Evolutionary conservation across 2,329 filamentous ascomycete species (phyloP).

Genomic region (Trichoderma aggressivum): DNA sequence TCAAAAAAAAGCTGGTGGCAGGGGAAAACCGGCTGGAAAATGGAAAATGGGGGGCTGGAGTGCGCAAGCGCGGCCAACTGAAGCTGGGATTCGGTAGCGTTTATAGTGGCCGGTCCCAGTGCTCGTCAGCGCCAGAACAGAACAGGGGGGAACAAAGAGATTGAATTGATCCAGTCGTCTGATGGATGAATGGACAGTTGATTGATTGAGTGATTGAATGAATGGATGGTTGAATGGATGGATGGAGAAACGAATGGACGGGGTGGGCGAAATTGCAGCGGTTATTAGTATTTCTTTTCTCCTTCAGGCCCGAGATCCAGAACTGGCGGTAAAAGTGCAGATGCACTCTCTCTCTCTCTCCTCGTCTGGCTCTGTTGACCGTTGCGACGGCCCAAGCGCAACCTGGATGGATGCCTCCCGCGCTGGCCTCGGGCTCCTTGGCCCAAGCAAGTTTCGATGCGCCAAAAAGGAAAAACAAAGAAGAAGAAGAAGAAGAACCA

Average conservation of each 20-base stretch:
- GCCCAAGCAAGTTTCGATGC: neutral
- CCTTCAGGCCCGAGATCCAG: neutral
- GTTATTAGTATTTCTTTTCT: neutral
- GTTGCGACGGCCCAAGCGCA: slow-evolving; percentile 1
- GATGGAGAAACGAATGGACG: neutral
- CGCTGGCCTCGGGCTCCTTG: neutral
- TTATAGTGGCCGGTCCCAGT: slow-evolving; percentile 2
- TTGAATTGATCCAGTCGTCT: neutral
- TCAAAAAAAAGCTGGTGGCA: slow-evolving; percentile 19
- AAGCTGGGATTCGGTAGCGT: neutral
- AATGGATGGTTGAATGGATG: neutral
- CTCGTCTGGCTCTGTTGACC: neutral
- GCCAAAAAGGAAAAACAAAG: neutral
- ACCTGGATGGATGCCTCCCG: slow-evolving; percentile 10
- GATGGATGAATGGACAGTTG: neutral
- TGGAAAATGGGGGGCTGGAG: slow-evolving; percentile 20
- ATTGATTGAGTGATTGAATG: neutral
- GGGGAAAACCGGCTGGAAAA: slow-evolving; percentile 18
- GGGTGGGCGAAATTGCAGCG: neutral
- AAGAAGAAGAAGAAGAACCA: neutral
- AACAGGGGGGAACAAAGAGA: neutral
- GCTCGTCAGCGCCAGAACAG: neutral
- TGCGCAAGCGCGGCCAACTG: slow-evolving; percentile 13
- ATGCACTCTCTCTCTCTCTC: neutral
- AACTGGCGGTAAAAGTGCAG: neutral